These are phyloP conservation scores for Mollisiaceae sp. DNA, from an alignment of 2,329 filamentous ascomycete genomes.

Conservation along the genomic window DNA sequence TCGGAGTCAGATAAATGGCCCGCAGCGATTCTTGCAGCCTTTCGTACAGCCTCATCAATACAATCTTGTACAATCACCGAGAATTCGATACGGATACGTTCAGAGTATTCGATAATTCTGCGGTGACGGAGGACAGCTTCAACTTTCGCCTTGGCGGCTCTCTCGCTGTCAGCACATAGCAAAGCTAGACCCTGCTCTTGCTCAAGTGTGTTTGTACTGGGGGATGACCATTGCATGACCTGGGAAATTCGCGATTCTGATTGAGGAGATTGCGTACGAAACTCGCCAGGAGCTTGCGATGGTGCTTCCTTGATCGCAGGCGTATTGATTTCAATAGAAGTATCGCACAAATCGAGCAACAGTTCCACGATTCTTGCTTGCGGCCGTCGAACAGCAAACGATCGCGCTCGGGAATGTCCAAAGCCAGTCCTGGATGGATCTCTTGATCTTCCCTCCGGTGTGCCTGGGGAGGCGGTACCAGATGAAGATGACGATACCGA, in stretches of 20 bases:
- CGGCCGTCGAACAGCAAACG: slow-evolving; percentile 89
- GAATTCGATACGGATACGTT: slow-evolving; percentile 93
- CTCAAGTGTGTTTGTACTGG: slow-evolving; percentile 86
- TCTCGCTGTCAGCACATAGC: slow-evolving; percentile 89
- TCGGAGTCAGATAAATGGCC: slow-evolving; percentile 81
- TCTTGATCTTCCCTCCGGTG: slow-evolving; percentile 72
- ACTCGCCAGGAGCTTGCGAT: slow-evolving; percentile 70
- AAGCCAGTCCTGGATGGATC: slow-evolving; percentile 71
- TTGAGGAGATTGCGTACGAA: slow-evolving; percentile 92
- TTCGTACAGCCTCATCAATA: slow-evolving; percentile 88
- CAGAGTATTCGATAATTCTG: slow-evolving; percentile 92
- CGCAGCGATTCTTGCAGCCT: slow-evolving; percentile 85
- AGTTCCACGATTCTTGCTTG: slow-evolving; percentile 93
- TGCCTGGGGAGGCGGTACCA: slow-evolving; percentile 71
- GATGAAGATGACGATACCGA: slow-evolving; percentile 68
- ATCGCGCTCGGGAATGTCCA: slow-evolving; percentile 80
- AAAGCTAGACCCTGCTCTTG: slow-evolving; percentile 89
- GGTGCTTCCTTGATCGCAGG: slow-evolving; percentile 88
- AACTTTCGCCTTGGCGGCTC: slow-evolving; percentile 83
- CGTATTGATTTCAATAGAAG: slow-evolving; percentile 90
- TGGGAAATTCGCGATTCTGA: slow-evolving; percentile 95
- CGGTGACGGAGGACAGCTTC: slow-evolving; percentile 92
- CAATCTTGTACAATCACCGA: slow-evolving; percentile 93
- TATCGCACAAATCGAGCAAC: slow-evolving; percentile 93
- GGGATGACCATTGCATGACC: slow-evolving; percentile 95